Percentiles rank a stretch among this genome's conserved stretches.
Evolutionary conservation across 495 filamentous ascomycete genomes (phyloP).

Genomic region (Aspergillus avenaceus): DNA sequence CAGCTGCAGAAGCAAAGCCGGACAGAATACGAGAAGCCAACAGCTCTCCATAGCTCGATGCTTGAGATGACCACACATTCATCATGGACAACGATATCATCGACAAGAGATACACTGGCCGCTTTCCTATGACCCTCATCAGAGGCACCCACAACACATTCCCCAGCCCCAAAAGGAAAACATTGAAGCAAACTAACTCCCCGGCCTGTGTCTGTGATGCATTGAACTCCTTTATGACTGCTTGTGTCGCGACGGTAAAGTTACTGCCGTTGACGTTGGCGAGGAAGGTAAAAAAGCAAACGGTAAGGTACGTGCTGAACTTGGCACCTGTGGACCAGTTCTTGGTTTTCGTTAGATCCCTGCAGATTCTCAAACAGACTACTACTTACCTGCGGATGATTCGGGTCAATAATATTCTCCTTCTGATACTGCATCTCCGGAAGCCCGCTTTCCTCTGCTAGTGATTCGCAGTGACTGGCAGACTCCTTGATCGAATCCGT

Average conservation of each 20-base stretch:
- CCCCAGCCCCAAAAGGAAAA: constrained; percentile 28
- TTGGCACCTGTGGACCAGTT: constrained; percentile 24
- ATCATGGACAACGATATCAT: constrained; percentile 23
- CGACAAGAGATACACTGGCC: constrained; percentile 26
- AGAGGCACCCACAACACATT: constrained; percentile 32
- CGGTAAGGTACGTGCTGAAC: constrained; percentile 23
- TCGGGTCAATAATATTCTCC: neutral
- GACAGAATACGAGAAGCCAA: constrained; percentile 28
- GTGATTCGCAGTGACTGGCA: neutral
- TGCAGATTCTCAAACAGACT: neutral
- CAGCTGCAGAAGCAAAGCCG: constrained; percentile 24
- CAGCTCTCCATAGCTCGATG: constrained; percentile 21
- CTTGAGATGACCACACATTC: constrained; percentile 26
- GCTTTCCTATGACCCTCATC: constrained; percentile 27
- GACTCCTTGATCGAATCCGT: neutral
- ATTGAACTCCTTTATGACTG: constrained; percentile 24
- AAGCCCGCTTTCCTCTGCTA: constrained; percentile 2
- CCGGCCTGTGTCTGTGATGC: constrained; percentile 24
- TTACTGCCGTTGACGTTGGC: constrained; percentile 32
- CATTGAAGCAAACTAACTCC: constrained; percentile 29
- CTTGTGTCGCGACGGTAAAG: constrained; percentile 28
- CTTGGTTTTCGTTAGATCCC: constrained; percentile 6
- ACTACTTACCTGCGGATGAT: constrained; percentile 12
- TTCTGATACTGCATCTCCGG: neutral
- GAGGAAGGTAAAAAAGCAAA: constrained; percentile 31